Base-by-base conservation (phyloP, 345 rosid genomes). In the Lumnitzera littorea region DNA sequence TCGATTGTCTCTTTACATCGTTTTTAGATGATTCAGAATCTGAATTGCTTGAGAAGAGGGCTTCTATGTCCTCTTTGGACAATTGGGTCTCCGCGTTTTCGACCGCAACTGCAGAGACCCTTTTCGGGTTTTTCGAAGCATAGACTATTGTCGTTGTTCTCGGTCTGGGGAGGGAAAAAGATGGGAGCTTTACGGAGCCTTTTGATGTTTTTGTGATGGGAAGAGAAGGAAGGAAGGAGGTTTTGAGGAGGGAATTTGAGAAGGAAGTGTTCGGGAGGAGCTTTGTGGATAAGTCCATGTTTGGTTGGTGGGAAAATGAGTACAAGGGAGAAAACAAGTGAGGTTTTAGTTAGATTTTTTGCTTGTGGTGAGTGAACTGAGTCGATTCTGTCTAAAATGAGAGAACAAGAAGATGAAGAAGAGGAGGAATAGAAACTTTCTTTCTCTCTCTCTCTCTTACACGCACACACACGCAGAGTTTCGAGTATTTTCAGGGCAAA, bases 251-350 rank as follows among this genome's bases (percentile, higher is more conserved):
- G 89, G 43, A 36, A 9, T 36, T 36, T 36, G 43, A 36, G 43
- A 36, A 36, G 43, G 43, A 36, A 36, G 43, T 36, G 7, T 36
- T 36, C 7, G 10, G 43, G 43, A 36, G 43, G 76, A 91, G 78
- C 41, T 80, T 80, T 16, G 82, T 67, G 62, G 94, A 62, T 15
- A 86, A 64, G 48, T 72, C 89, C 96, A 91, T 88, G 72, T 50
- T 68, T 58, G 69, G 68, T 2, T 12, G 13, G 31, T 9, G 43
- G 23, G 63, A 57, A 72, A 70, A 24, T 23, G 16, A 31, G 36
- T 6, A n/a, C 12, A 47, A 65, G 48, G 12, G 62, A 43, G 57
- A 50, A 5, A 14, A 29, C 20, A 20, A 20, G 1, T 36, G 43
- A 36, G 43, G 43, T 36, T 36, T 9, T 6, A 36, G 43, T 9